Evolutionary conservation across 75 land plant species (phyloP), one percentile per base, ranked within the genome.

Genomic region (Sequoiadendron giganteum): DNA sequence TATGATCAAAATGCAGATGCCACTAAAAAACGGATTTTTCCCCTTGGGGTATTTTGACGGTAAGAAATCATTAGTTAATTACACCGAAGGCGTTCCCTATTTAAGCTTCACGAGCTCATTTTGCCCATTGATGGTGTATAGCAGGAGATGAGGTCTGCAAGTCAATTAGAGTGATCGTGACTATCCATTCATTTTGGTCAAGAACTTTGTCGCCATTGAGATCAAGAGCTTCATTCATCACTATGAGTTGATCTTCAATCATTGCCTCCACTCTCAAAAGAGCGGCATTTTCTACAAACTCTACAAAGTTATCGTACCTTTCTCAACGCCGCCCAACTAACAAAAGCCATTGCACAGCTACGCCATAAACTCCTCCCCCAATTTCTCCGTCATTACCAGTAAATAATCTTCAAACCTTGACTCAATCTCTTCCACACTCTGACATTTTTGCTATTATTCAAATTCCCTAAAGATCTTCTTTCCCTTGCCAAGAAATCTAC

Each of bases 321-420:
- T 90, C 38, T 84, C 85, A 14, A 86, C 70, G 78, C 93, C 96
- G 79, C 88, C 90, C 77, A 96, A 58, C 72, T 91, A 86, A 43
- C 81, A 85, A 55, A 96, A 96, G 83, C 95, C 95, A 28, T 92
- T 93, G 89, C 90, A 91, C 9, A 96, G 93, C 95, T 96, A 95
- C 73, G 30, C 86, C 93, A 96, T 88, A 48, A 96, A 90, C 73
- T 92, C 97, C 83, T 94, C 90, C 15, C 94, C 97, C 79, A 96
- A 88, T 68, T 88, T 90, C 94, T 91, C 92, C 36, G 92, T 95
- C 96, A 96, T 94, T 30, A 88, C 70, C 2, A 95, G 97, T 36
- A 96, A 88, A 54, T 83, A 92, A 75, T 96, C 97, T 56, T 92
- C 89, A 87, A 95, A 95, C 1, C 79, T 82, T 36, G 38, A 43